Evolutionary conservation across 2,329 filamentous ascomycete genomes (phyloP), one percentile per base, ranked within the genome.

Genomic region (Aspergillus texensis): DNA sequence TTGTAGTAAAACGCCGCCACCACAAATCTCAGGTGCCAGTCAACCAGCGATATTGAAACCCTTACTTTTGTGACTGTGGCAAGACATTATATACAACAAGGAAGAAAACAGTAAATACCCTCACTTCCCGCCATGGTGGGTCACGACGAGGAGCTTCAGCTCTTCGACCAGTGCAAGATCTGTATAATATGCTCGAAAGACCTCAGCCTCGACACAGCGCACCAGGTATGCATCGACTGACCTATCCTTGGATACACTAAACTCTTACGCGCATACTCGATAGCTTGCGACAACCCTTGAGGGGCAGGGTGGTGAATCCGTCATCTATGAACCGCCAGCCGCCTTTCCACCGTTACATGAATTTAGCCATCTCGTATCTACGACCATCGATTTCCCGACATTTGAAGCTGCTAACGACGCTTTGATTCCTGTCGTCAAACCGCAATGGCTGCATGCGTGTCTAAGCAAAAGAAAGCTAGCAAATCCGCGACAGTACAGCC

Each of bases 361-460:
- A 59, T 81, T 88, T 64, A 89, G 85, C 8, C 89, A 91, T 74
- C 86, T 92, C 64, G 82, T 92, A 67, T 86, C 94, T 62, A 88
- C 89, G 63, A 94, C 91, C 1, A 91, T 93, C 78, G 93, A 99
- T 76, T 99, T 99, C 71, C 89, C 92, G n/a, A 88, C 94, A 71
- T 98, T 95, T 75, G 83, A 87, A 64, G 85, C 87, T 65, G 89
- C 92, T 1, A 85, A 90, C 67, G 90, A 92, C 55, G 82, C 87
- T 67, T 90, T 96, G 84, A 89, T 95, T 57, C 91, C 93, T 12
- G 91, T 98, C 1, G 89, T 98, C 32, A 94, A 89, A 67, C 88
- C 91, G 4, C 82, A 86, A 62, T 99, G 95, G 94, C 86, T 97
- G 54, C 84, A 86, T 4, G 83, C 84, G 28, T 95, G 91, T 4